Conservation (phyloP, 441 rosid genomes). For the Gossypium davidsonii region DNA sequence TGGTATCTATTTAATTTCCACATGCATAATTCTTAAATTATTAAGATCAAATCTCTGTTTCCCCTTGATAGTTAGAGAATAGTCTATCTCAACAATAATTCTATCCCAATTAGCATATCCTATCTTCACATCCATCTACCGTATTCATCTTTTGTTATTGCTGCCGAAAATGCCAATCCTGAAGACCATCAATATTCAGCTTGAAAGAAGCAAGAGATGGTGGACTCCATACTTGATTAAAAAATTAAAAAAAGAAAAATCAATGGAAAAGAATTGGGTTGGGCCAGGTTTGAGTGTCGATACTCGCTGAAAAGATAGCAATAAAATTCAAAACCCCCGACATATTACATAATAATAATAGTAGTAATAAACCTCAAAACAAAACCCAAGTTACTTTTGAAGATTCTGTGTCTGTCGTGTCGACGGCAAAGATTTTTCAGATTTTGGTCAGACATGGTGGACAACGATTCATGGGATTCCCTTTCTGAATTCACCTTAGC, state of each 20-base stretch:
- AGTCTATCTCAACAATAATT: too few relatives aligned
- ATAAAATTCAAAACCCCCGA: not conserved
- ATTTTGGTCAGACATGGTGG: conserved; percentile 27
- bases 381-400: not conserved
- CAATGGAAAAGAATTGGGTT: not conserved
- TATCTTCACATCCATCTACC: too few relatives aligned
- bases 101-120: too few relatives aligned
- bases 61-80: too few relatives aligned
- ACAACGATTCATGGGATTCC: conserved; percentile 29
- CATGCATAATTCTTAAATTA: too few relatives aligned
- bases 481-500: conserved; percentile 51
- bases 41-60: too few relatives aligned
- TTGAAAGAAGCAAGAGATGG: too few relatives aligned
- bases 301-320: not conserved
- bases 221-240: too few relatives aligned
- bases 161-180: too few relatives aligned
- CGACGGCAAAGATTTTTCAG: not conserved
- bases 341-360: not conserved
- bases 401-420: not conserved
- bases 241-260: not conserved
- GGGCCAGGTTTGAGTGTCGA: not conserved
- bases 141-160: too few relatives aligned
- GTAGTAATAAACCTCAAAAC: not conserved
- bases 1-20: too few relatives aligned
- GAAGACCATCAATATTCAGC: too few relatives aligned